Evolutionary conservation across 2,329 filamentous ascomycete species (phyloP).

Genomic region (Microsporum audouinii): DNA sequence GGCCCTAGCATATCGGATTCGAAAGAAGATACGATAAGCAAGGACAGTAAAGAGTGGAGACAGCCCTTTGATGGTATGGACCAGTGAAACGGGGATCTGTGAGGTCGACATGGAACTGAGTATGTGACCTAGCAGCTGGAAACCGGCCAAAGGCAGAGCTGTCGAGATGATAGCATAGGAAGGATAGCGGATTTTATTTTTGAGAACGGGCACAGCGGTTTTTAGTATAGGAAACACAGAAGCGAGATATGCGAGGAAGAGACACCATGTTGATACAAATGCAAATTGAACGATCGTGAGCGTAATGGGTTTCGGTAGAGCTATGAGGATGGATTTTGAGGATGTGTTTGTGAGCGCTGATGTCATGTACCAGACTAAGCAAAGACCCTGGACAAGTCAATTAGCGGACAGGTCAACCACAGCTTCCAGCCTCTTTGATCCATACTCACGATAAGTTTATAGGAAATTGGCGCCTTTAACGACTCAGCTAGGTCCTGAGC

Average conservation of each 20-base stretch:
- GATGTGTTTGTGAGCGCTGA: conserved; percentile 96
- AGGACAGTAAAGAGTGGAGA: conserved; percentile 91
- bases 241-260: conserved; percentile 67
- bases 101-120: conserved; percentile 87
- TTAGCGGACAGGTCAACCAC: background rate
- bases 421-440: background rate
- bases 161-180: conserved; percentile 71
- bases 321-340: conserved; percentile 90
- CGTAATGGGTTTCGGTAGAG: conserved; percentile 80
- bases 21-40: conserved; percentile 79
- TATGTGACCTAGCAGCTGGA: conserved; percentile 88
- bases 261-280: conserved; percentile 79
- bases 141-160: conserved; percentile 81
- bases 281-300: conserved; percentile 88
- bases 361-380: conserved; percentile 85
- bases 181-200: conserved; percentile 71
- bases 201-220: conserved; percentile 62
- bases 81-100: conserved; percentile 88
- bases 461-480: conserved; percentile 78
- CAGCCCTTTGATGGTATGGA: conserved; percentile 96
- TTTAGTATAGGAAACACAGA: conserved; percentile 59
- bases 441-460: conserved; percentile 60
- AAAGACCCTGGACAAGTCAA: conserved; percentile 53
- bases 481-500: conserved; percentile 88
- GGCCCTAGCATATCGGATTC: conserved; percentile 73